phyloP scores from a whole-genome alignment of 495 filamentous ascomycete genomes.

The Xylaria cubensis region DNA sequence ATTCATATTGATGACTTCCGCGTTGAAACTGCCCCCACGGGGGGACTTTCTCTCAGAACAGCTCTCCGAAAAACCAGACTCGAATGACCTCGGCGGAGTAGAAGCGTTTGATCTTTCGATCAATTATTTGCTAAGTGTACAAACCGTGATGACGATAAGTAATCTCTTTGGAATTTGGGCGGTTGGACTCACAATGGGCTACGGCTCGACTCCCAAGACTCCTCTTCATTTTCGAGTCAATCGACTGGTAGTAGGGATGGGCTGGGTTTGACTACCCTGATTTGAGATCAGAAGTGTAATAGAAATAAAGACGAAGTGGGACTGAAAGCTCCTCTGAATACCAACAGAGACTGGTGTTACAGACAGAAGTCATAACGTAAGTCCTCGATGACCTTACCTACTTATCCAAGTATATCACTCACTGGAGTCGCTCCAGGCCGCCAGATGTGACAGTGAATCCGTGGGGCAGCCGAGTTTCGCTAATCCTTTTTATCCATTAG shows the following conservation, averaged over 20 bases:
- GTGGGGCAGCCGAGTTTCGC: not conserved
- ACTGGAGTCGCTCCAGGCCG: not conserved
- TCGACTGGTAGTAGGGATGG: not conserved
- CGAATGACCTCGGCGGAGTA: not conserved
- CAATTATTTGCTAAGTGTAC: not conserved
- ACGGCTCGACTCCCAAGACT: not conserved
- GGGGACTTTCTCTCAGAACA: not conserved
- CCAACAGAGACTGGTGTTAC: not conserved
- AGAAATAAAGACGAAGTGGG: slow-evolving; percentile 19
- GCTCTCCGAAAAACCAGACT: not conserved
- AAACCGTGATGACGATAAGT: not conserved
- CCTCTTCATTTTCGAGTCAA: not conserved
- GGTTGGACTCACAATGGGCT: not conserved
- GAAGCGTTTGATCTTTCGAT: not conserved
- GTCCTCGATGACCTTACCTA: not conserved
- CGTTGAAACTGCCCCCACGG: slow-evolving; percentile 9
- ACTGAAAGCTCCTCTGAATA: not conserved
- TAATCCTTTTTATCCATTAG: not conserved
- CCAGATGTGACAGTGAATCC: not conserved
- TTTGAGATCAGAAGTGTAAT: slow-evolving; percentile 12
- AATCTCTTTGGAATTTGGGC: not conserved
- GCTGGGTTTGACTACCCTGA: not conserved
- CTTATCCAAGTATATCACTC: not conserved
- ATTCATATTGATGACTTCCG: not conserved
- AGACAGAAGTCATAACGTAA: not conserved